These are phyloP conservation scores for Cutaneotrichosporon daszewskae DNA, from an alignment of 1,284 basidiomycete species.

Conservation along the genomic window DNA sequence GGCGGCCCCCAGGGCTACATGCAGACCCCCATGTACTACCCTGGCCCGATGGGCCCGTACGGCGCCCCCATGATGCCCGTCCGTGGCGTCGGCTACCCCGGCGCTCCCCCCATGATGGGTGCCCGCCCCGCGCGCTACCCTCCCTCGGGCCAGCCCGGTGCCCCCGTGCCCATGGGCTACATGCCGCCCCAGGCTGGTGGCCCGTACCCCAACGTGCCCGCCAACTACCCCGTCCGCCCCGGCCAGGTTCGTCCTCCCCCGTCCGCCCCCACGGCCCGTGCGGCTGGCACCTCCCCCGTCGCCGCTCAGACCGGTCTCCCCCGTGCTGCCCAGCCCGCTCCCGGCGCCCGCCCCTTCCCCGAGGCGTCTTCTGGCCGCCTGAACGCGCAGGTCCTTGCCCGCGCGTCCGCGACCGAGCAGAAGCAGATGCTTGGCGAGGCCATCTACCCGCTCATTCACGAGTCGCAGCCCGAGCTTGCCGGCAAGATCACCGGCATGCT, in stretches of 20 bases:
- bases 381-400: slow-evolving; percentile 58
- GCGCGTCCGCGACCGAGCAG: slow-evolving; percentile 76
- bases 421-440: slow-evolving; percentile 95
- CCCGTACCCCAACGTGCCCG: slow-evolving; percentile 47
- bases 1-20: slow-evolving; percentile 67
- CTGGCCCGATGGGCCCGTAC: slow-evolving; percentile 69
- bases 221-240: slow-evolving; percentile 39
- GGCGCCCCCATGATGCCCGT: slow-evolving; percentile 52
- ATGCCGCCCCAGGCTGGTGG: slow-evolving; percentile 58
- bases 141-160: slow-evolving; percentile 57
- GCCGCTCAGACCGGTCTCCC: slow-evolving; percentile 47
- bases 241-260: slow-evolving; percentile 35
- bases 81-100: slow-evolving; percentile 51
- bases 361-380: too few species aligned
- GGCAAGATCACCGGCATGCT: slow-evolving; percentile 98
- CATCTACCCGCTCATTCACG: slow-evolving; percentile 79
- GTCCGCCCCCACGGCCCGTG: slow-evolving; percentile 51
- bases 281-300: slow-evolving; percentile 46
- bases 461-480: slow-evolving; percentile 75
- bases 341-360: slow-evolving; percentile 34
- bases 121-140: slow-evolving; percentile 72
- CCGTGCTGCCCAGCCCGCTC: slow-evolving; percentile 37
- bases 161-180: slow-evolving; percentile 37
- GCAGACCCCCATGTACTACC: slow-evolving; percentile 77
- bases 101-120: slow-evolving; percentile 65